Conservation (phyloP, 2,329 filamentous ascomycete species). For the Aplosporella prunicola region DNA sequence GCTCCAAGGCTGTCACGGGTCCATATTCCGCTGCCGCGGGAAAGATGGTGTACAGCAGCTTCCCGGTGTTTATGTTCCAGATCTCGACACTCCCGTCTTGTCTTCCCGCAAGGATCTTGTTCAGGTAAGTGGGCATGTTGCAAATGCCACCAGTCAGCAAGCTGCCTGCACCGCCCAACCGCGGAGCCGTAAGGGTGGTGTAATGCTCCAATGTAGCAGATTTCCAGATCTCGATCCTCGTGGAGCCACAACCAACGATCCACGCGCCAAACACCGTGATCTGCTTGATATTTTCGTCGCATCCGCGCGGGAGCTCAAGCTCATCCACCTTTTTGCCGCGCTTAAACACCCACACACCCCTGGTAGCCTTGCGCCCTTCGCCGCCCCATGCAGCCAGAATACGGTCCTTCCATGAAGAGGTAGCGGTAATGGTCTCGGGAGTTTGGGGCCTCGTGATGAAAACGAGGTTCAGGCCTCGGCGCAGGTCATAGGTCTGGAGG, state of each 20-base stretch:
- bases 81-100: conserved; percentile 87
- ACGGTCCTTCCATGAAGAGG: conserved; percentile 74
- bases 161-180: conserved; percentile 50
- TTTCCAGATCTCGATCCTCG: conserved; percentile 83
- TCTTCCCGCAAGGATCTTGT: conserved; percentile 87
- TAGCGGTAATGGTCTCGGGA: conserved; percentile 75
- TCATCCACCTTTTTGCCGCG: conserved; percentile 76
- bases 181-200: conserved; percentile 61
- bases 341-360: conserved; percentile 86
- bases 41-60: conserved; percentile 81
- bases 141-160: conserved; percentile 69
- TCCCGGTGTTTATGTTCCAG: conserved; percentile 90
- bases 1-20: conserved; percentile 76
- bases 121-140: conserved; percentile 89
- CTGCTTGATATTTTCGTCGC: conserved; percentile 62
- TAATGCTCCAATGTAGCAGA: conserved; percentile 76
- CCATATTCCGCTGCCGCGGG: conserved; percentile 65
- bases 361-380: conserved; percentile 37
- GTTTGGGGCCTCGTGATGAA: conserved; percentile 91
- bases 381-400: conserved; percentile 87
- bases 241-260: conserved; percentile 71
- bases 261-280: conserved; percentile 81
- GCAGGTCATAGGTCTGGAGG: conserved; percentile 92
- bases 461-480: conserved; percentile 78
- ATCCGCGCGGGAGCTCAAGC: conserved; percentile 56